Base-by-base conservation (phyloP, 768 basidiomycete genomes). In the Serendipita sp. region DNA sequence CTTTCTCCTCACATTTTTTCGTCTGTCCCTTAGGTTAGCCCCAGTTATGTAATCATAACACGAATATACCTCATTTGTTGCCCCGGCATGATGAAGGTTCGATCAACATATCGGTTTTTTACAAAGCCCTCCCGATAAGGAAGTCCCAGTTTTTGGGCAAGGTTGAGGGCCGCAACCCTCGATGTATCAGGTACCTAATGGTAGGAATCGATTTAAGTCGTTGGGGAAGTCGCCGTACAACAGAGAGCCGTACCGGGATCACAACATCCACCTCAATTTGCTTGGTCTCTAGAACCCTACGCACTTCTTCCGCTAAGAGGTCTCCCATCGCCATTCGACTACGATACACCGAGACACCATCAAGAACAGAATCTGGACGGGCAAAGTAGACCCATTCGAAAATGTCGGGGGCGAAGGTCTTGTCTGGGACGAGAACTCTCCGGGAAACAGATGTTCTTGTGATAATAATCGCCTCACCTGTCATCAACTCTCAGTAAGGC, bases 291-390 rank as follows among this genome's bases (percentile, higher is more conserved):
- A 99, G 76, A 45, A 93, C 83, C 27, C 81, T 79, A 71, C 81
- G 75, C 29, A 96, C 93, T 74, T 94, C 88, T 46, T 83, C 87
- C 0, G 94, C 95, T 55, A 99, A 81, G 3, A 86, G 83, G 71
- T 98, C 94, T 64, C 96, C 96, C 96, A 99, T 99, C 0, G 96
- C 92, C 96, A 98, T 98, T 44, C 96, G 86, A 71, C 91, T 89
- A 53, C 96, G 83, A 74, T 98, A 98, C 50, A 98, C 96, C 71
- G 90, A 93, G 73, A 99, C 85, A 46, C 95, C 94, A 71, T 99
- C 94, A 62, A 99, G 79, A 60, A 97, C 96, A 3, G 92, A 96
- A 76, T 99, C 96, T 0, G 95, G 96, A 64, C 96, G 85, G 4
- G 96, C 93, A 72, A 99, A 92, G 76, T 99, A 99, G 67, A 99